A percentile compares a stretch with the other conserved stretches of the same genome.
phyloP scores from a whole-genome alignment of 2,329 filamentous ascomycete species.

The Colletotrichum sp. region DNA sequence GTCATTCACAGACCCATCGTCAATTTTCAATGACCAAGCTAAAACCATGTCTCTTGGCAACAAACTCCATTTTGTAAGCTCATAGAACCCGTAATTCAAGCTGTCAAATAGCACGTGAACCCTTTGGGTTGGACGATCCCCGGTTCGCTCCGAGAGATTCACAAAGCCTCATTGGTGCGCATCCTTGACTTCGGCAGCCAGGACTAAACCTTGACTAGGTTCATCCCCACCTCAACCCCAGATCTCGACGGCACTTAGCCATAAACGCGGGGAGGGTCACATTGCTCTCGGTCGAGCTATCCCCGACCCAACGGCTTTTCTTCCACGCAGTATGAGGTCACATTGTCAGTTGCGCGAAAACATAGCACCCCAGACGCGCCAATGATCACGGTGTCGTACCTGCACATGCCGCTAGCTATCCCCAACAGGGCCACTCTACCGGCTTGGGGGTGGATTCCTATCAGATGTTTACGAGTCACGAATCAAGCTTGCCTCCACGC shows the following conservation, averaged over 20 bases:
- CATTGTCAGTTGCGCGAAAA: neutral
- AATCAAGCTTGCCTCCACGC: neutral
- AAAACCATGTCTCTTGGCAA: neutral
- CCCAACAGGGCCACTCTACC: neutral
- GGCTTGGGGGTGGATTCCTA: conserved; percentile 1
- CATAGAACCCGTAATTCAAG: neutral
- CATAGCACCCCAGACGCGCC: conserved; percentile 1
- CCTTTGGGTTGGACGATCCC: neutral
- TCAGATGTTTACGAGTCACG: conserved; percentile 8
- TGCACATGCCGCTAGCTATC: conserved; percentile 1
- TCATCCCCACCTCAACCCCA: conserved; percentile 11
- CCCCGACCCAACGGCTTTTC: conserved; percentile 2
- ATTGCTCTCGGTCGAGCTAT: conserved; percentile 8
- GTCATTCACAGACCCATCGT: neutral
- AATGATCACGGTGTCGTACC: conserved; percentile 7
- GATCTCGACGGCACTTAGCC: conserved; percentile 14
- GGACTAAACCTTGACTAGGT: neutral
- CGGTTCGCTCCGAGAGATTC: neutral
- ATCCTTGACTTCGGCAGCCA: neutral
- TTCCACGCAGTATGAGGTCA: conserved; percentile 13
- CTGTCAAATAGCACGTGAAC: conserved; percentile 6
- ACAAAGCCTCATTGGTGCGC: conserved; percentile 8
- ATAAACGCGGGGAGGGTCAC: conserved; percentile 3
- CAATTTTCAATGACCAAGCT: neutral
- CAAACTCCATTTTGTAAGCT: neutral